Evolutionary conservation across 371 early-diverging fungal species (phyloP), one percentile per base, ranked within the genome.

Genomic region (Mucor piriformis): DNA sequence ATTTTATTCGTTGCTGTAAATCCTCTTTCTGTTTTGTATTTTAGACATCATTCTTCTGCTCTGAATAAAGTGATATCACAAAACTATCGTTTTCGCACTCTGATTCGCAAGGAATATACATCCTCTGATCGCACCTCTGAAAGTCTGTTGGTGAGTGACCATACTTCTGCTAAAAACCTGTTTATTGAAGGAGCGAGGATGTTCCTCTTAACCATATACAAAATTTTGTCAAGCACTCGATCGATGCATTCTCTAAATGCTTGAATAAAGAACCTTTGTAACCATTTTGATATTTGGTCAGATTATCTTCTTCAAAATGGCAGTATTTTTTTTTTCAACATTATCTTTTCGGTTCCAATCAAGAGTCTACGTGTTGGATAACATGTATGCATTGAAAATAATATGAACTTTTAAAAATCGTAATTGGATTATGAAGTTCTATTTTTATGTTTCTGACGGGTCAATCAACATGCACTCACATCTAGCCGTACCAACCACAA

Each of bases 121-220:
- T 51, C 21, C 35, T 51, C 37, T 51, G 37, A 37, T 40, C 16
- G 2, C n/a, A 40, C 18, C 7, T 16, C 1, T 40, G 42, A 15
- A 49, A 33, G 50, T 50, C 33, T 50, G 50, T 50, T 32, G 50
- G 18, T 50, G 34, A 4, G 18, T 34, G 34, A 33, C 32, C 50
- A 50, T 33, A 29, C 35, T 34, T 34, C 6, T 37, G 37, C 37
- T 37, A 37, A 37, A 11, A 37, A 10, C 13, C 37, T 10, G 37
- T 12, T 37, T 37, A 49, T 49, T 59, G 15, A 59, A 58, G 38
- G 27, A 35, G 51, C 23, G 46, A 51, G 43, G 52, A 42, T 53
- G 29, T 37, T 51, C 53, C 38, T 59, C 47, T 53, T 59, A 25
- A 42, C 52, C 51, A 52, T 25, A 42, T 59, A 42, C 42, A 34